Evolutionary conservation across 1,284 basidiomycete species (phyloP).

Genomic region (Singerocomus rubriflavus): DNA sequence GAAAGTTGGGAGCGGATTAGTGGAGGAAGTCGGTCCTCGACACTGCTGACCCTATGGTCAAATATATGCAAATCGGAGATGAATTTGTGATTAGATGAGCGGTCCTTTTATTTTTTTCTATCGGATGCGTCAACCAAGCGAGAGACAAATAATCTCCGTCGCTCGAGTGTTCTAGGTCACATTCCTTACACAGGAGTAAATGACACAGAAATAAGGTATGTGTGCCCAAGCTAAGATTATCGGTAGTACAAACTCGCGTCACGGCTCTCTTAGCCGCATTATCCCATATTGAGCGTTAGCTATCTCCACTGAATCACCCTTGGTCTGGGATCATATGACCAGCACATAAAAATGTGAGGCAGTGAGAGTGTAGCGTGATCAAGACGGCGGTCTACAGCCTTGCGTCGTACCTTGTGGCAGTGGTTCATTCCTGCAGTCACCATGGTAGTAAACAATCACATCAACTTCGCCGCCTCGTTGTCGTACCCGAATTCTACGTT

Average conservation of each 20-base stretch:
- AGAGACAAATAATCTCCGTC: neutral
- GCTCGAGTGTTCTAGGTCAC: neutral
- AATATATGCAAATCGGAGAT: too few species aligned
- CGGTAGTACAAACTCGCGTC: neutral
- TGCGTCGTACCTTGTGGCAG: constrained; percentile 11
- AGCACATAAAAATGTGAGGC: neutral
- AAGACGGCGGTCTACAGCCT: neutral
- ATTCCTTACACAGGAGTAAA: neutral
- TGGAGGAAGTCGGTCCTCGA: too few species aligned
- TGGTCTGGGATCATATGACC: neutral
- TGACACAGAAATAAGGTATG: neutral
- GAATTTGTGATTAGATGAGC: neutral
- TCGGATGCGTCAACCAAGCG: neutral
- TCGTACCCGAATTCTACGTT: neutral
- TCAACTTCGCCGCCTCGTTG: neutral
- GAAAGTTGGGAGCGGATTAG: too few species aligned
- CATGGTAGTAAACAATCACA: neutral
- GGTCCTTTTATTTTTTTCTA: neutral
- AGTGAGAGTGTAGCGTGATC: neutral
- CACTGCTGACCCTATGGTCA: too few species aligned
- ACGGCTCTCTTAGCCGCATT: neutral
- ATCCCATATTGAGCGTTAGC: neutral
- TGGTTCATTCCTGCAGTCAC: neutral
- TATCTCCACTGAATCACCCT: constrained; percentile 2
- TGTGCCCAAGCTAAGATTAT: too few species aligned